phyloP scores from a whole-genome alignment of 2,329 filamentous ascomycete species.

The Sporothrix variecibatus region DNA sequence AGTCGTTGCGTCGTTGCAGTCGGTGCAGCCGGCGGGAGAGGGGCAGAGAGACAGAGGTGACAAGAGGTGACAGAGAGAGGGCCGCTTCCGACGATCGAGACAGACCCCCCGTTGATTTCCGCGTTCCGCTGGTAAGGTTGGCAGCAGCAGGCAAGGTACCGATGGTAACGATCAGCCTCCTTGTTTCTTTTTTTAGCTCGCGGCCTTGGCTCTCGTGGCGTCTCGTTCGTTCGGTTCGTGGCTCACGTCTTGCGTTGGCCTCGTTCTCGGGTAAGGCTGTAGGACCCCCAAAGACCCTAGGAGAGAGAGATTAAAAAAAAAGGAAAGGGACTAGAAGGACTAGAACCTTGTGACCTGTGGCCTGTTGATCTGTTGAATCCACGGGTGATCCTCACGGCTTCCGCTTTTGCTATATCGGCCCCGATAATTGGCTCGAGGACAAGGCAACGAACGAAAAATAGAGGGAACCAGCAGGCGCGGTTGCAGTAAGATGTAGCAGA shows the following conservation, averaged over 20 bases:
- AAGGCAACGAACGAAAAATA: neutral
- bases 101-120: neutral
- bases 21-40: neutral
- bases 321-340: neutral
- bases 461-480: neutral
- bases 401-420: neutral
- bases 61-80: neutral
- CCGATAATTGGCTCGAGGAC: constrained; percentile 1
- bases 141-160: constrained; percentile 3
- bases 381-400: neutral
- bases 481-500: neutral
- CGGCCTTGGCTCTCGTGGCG: neutral
- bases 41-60: neutral
- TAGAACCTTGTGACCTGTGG: neutral
- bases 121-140: neutral
- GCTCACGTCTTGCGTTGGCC: neutral
- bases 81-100: constrained; percentile 14
- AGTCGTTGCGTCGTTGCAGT: neutral
- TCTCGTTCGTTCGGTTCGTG: neutral
- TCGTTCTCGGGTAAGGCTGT: constrained; percentile 12
- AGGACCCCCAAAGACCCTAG: neutral
- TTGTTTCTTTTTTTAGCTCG: neutral
- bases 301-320: neutral
- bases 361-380: neutral
- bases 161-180: neutral